phyloP scores from a whole-genome alignment of 768 basidiomycete species.

The Pholiota molesta region DNA sequence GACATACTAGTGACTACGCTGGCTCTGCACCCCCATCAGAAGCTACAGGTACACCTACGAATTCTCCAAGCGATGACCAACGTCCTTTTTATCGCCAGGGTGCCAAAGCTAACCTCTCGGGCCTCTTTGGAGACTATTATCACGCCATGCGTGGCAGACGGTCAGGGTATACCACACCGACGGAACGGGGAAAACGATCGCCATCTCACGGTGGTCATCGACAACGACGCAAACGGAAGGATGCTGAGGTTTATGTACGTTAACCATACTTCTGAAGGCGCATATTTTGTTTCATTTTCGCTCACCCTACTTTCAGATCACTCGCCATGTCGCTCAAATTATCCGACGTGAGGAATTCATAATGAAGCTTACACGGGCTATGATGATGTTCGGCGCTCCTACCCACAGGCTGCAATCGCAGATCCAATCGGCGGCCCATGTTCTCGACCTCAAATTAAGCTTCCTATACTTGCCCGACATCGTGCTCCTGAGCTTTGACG shows the following conservation, averaged over 20 bases:
- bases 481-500: slow-evolving; percentile 83
- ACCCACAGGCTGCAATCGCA: slow-evolving; percentile 83
- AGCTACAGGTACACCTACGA: neutral
- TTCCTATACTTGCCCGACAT: slow-evolving; percentile 79
- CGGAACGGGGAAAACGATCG: slow-evolving; percentile 11
- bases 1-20: neutral
- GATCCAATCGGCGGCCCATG: slow-evolving; percentile 75
- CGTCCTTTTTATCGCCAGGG: slow-evolving; percentile 8
- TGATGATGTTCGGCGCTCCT: slow-evolving; percentile 91
- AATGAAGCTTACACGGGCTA: slow-evolving; percentile 78
- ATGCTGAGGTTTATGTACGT: no score
- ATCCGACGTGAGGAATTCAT: slow-evolving; percentile 84
- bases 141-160: slow-evolving; percentile 19
- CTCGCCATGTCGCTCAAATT: slow-evolving; percentile 82
- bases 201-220: slow-evolving; percentile 11
- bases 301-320: slow-evolving; percentile 53
- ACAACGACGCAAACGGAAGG: slow-evolving; percentile 57
- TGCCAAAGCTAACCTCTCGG: slow-evolving; percentile 14
- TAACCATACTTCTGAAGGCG: slow-evolving; percentile 40
- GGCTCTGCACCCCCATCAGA: neutral
- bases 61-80: neutral
- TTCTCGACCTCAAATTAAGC: slow-evolving; percentile 70
- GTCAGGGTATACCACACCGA: slow-evolving; percentile 23
- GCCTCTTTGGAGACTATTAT: slow-evolving; percentile 15
- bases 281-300: slow-evolving; percentile 53